Conservation (phyloP, 2,329 filamentous ascomycete genomes). For the Didymellaceae sp. region DNA sequence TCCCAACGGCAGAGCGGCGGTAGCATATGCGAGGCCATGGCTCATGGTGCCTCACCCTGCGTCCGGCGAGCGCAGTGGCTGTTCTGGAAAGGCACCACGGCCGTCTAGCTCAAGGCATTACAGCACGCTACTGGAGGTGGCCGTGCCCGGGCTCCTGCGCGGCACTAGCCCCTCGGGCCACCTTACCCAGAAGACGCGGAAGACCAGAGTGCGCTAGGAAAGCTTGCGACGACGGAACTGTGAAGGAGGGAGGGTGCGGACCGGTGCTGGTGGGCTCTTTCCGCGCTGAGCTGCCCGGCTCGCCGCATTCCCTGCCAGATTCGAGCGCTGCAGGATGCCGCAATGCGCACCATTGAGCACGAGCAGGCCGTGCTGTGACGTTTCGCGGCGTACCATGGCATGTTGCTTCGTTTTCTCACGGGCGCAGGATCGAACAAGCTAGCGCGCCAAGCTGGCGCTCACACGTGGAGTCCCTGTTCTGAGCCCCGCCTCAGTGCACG, state of each 20-base stretch:
- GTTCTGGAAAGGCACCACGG: conserved; percentile 32
- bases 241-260: conserved; percentile 15
- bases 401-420: conserved; percentile 11
- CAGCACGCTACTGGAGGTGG: conserved; percentile 27
- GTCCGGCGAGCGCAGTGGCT: conserved; percentile 22
- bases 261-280: background rate
- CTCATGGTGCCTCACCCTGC: conserved; percentile 25
- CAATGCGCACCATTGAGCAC: background rate
- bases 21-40: conserved; percentile 22
- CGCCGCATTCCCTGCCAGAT: background rate
- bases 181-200: conserved; percentile 26
- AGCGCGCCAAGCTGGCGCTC: conserved; percentile 11
- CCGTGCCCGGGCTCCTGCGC: conserved; percentile 19
- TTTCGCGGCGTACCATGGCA: conserved; percentile 12
- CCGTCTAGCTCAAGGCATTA: conserved; percentile 27
- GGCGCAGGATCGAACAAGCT: conserved; percentile 1
- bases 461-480: conserved; percentile 36
- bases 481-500: conserved; percentile 10
- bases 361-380: conserved; percentile 14
- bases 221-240: conserved; percentile 19
- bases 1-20: conserved; percentile 23
- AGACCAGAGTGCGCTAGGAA: conserved; percentile 19
- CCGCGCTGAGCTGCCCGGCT: background rate
- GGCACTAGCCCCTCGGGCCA: conserved; percentile 28
- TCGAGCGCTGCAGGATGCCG: background rate